phyloP scores from a whole-genome alignment of 257 asterid genomes.

The Solanum habrochaites region DNA sequence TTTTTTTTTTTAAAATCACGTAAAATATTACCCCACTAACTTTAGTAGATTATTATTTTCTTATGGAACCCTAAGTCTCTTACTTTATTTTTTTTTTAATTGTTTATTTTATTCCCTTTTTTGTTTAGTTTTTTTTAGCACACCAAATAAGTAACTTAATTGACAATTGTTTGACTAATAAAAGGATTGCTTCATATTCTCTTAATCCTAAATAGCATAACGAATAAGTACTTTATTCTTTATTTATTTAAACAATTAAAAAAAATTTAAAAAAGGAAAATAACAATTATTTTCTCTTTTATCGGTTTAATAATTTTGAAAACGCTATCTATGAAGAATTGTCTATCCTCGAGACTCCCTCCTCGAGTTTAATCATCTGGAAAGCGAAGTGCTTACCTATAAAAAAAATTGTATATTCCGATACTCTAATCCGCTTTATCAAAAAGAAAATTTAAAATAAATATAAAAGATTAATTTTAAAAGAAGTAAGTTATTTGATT shows the following conservation, averaged over 20 bases:
- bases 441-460: not conserved
- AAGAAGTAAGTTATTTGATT: not conserved
- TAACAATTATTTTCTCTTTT: not conserved
- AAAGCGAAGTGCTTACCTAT: not conserved
- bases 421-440: accelerated
- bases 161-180: not conserved
- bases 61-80: not conserved
- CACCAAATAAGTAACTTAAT: not conserved
- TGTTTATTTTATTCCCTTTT: not conserved
- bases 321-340: too few species aligned
- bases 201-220: not conserved
- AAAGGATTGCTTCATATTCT: not conserved
- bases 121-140: not conserved
- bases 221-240: not conserved
- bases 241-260: not conserved
- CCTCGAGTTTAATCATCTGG: not conserved
- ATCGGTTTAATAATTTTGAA: not conserved
- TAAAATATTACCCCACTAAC: not conserved
- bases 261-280: not conserved
- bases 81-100: not conserved
- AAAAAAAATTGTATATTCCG: not conserved
- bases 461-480: not conserved
- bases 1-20: not conserved
- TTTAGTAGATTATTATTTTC: not conserved
- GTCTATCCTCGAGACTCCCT: too few species aligned